A percentile compares a stretch with the other conserved stretches of the same genome.
Conservation (phyloP, 2,329 filamentous ascomycete genomes). For the Trichophyton benhamiae region DNA sequence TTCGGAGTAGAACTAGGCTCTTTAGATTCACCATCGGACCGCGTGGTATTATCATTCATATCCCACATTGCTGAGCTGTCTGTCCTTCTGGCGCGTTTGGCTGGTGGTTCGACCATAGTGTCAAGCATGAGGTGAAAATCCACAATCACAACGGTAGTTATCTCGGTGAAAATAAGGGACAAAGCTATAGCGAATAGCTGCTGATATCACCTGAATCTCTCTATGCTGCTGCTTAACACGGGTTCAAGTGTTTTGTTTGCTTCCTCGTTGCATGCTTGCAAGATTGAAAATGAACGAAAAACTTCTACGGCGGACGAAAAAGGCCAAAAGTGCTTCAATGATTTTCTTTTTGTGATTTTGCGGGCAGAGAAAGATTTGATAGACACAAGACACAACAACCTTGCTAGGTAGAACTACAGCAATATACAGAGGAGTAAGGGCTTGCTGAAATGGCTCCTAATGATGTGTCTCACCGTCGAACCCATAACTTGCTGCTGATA, state of each 20-base stretch:
- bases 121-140: neutral
- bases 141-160: neutral
- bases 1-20: conserved; percentile 27
- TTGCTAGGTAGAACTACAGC: neutral
- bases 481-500: conserved; percentile 72
- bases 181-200: neutral
- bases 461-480: conserved; percentile 52
- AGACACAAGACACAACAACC: neutral
- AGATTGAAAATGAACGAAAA: neutral
- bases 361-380: neutral
- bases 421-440: neutral
- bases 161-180: neutral
- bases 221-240: neutral
- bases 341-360: neutral
- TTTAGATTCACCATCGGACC: conserved; percentile 19
- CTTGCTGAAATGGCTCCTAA: conserved; percentile 23
- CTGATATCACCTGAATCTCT: neutral
- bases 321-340: neutral
- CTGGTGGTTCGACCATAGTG: conserved; percentile 39
- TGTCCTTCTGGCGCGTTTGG: conserved; percentile 40
- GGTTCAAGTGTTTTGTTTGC: neutral
- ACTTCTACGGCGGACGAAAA: neutral
- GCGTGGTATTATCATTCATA: conserved; percentile 23
- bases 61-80: conserved; percentile 54
- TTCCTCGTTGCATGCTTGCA: neutral